Evolutionary conservation across 2,329 filamentous ascomycete species (phyloP).

Genomic region (Rugonectria rugulosa): DNA sequence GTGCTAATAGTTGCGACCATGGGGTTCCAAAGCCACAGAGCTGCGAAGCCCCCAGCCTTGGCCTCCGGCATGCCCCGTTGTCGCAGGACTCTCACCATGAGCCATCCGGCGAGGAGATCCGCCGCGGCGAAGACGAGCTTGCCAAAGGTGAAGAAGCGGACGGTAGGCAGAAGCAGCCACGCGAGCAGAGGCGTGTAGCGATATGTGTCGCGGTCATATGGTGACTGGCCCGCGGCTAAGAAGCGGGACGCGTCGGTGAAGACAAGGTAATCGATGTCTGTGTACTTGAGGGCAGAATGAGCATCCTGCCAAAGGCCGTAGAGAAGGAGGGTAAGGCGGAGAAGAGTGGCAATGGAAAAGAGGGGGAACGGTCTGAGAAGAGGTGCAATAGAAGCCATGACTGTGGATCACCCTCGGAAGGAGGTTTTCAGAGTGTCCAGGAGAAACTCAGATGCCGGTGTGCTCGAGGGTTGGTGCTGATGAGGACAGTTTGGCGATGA

Average conservation of each 20-base stretch:
- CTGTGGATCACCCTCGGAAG: neutral
- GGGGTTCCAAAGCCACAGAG: constrained; percentile 93
- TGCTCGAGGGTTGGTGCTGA: constrained; percentile 15
- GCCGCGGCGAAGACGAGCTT: constrained; percentile 86
- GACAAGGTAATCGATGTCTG: constrained; percentile 97
- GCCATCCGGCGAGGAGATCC: constrained; percentile 84
- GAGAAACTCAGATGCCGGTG: constrained; percentile 6
- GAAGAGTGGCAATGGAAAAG: constrained; percentile 64
- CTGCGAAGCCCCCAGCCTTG: constrained; percentile 76
- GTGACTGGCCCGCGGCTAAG: constrained; percentile 70
- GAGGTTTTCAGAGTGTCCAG: neutral
- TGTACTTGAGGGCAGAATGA: constrained; percentile 93
- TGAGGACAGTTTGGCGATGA: constrained; percentile 38
- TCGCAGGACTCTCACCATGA: constrained; percentile 61
- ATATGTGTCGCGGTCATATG: constrained; percentile 92
- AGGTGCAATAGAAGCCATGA: constrained; percentile 33
- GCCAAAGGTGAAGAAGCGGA: constrained; percentile 78
- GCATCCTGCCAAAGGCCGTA: constrained; percentile 95
- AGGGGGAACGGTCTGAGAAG: constrained; percentile 53
- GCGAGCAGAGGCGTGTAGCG: constrained; percentile 94
- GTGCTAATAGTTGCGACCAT: constrained; percentile 99
- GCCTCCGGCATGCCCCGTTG: constrained; percentile 55
- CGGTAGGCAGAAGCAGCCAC: constrained; percentile 87
- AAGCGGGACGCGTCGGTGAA: constrained; percentile 95
- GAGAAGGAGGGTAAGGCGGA: constrained; percentile 78